Conservation (phyloP, 768 basidiomycete species). For the Mycena crocata region DNA sequence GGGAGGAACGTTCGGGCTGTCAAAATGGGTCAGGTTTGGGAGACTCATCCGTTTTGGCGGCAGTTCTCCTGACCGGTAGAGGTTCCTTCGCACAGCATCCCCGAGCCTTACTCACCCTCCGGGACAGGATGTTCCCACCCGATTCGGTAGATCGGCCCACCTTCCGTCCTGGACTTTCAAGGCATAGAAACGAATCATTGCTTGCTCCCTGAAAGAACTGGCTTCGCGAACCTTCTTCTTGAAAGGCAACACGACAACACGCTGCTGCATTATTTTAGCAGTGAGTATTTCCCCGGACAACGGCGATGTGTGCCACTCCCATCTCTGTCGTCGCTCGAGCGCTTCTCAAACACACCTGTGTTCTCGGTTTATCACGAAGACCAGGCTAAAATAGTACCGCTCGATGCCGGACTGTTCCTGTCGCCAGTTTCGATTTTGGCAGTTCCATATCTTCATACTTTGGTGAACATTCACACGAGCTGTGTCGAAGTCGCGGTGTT, state of each 20-base stretch:
- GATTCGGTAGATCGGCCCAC: constrained; percentile 19
- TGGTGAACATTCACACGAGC: no score
- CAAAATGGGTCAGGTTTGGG: constrained; percentile 65
- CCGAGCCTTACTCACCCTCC: constrained; percentile 6
- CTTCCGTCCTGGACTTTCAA: background rate
- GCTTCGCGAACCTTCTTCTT: no score
- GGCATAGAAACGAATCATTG: background rate
- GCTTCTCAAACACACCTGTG: background rate
- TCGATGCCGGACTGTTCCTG: no score
- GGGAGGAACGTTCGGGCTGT: constrained; percentile 59
- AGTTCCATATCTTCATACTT: no score
- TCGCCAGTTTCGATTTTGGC: no score
- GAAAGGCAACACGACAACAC: no score
- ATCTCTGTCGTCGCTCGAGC: constrained; percentile 2
- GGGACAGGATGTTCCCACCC: background rate
- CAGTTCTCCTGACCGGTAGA: constrained; percentile 33
- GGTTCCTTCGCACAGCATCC: background rate
- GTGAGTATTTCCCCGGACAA: background rate
- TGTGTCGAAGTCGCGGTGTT: no score
- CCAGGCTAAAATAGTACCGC: no score
- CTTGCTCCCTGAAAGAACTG: no score
- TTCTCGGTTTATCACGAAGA: background rate
- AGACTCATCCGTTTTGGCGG: constrained; percentile 70
- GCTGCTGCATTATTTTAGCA: background rate
- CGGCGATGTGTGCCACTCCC: background rate